Percentiles rank a stretch among this genome's conserved stretches.
Evolutionary conservation across 2,329 filamentous ascomycete genomes (phyloP).

Genomic region (Phialocephala subalpina): DNA sequence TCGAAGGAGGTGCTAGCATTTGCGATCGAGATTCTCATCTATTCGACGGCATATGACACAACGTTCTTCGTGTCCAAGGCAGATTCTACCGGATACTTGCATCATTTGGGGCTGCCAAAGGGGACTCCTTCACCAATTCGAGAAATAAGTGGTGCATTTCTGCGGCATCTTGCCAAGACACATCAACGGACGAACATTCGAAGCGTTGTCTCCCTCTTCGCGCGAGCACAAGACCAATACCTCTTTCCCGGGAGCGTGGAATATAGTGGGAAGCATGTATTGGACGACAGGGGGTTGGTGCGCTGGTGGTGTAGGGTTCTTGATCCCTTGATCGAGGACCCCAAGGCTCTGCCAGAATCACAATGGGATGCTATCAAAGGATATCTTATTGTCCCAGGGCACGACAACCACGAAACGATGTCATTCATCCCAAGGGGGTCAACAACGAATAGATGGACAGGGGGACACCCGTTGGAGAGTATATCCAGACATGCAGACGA

Average conservation of each 20-base stretch:
- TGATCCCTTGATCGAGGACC: slow-evolving; percentile 68
- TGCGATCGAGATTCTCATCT: slow-evolving; percentile 88
- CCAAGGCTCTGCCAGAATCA: slow-evolving; percentile 15
- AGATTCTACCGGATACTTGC: slow-evolving; percentile 90
- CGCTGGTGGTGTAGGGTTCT: slow-evolving; percentile 96
- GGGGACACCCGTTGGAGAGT: slow-evolving; percentile 74
- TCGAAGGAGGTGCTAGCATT: slow-evolving; percentile 69
- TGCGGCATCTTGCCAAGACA: slow-evolving; percentile 76
- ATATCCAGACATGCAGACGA: slow-evolving; percentile 70
- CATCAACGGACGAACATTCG: slow-evolving; percentile 70
- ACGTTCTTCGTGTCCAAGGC: slow-evolving; percentile 97
- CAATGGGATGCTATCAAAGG: slow-evolving; percentile 66
- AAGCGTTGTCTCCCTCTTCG: slow-evolving; percentile 88
- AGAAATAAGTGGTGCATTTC: slow-evolving; percentile 75
- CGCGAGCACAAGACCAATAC: slow-evolving; percentile 90
- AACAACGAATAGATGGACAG: slow-evolving; percentile 60
- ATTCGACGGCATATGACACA: slow-evolving; percentile 80
- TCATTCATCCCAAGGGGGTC: slow-evolving; percentile 72
- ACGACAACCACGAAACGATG: slow-evolving; percentile 82
- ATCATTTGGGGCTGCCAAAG: slow-evolving; percentile 68
- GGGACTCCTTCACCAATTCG: slow-evolving; percentile 77
- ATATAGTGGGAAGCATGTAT: slow-evolving; percentile 85
- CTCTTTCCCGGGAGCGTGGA: slow-evolving; percentile 92
- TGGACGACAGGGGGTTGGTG: slow-evolving; percentile 89
- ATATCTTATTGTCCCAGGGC: slow-evolving; percentile 87